Base-by-base conservation (phyloP, 2,329 filamentous ascomycete species). In the Fusarium solani-melongenae region DNA sequence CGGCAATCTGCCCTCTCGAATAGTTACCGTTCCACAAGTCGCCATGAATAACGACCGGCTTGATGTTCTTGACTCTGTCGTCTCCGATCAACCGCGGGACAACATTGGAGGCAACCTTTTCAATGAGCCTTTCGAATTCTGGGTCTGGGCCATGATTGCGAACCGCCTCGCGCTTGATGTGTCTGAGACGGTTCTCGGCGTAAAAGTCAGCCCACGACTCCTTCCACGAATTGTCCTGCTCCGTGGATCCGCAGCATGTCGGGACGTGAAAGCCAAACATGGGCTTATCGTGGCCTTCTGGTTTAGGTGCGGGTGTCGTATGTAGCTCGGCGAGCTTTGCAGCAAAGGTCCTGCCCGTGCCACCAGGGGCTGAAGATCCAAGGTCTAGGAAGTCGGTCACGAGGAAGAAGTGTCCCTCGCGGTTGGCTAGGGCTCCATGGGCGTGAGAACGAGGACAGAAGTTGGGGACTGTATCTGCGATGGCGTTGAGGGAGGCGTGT, bases 21-120 rank as follows among this genome's bases (percentile, higher is more conserved):
- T 93, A 90, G 81, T 98, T 98, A 0, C 96, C 96, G 73, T 91
- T 93, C 96, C 96, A 98, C n/a, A 98, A 82, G 83, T 98, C 95
- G 1, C 96, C 96, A 79, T 98, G 96, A 1, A 98, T 86, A 7
- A 97, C 89, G 0, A 96, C 95, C 0, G 95, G 94, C n/a, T 81
- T 85, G 29, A 96, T 87, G 0, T 87, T 88, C 56, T 89, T 84
- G 12, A 97, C 81, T 78, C 91, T 90, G 0, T 84, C 86, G 61
- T 94, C 91, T 0, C 92, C 90, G 14, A 98, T 84, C n/a, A 98
- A 83, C 1, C 92, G 84, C 1, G 94, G 94, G 1, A 98, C 93
- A 0, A 98, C 92, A 9, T 82, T 82, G 0, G 79, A 77, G 0
- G 90, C 92, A 0, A 91, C 92, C 51, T 82, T 82, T 75, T 95